A percentile compares a stretch with the other conserved stretches of the same genome.
These are phyloP conservation scores for Drechslera avenae DNA, from an alignment of 2,329 filamentous ascomycete genomes.

Conservation along the genomic window DNA sequence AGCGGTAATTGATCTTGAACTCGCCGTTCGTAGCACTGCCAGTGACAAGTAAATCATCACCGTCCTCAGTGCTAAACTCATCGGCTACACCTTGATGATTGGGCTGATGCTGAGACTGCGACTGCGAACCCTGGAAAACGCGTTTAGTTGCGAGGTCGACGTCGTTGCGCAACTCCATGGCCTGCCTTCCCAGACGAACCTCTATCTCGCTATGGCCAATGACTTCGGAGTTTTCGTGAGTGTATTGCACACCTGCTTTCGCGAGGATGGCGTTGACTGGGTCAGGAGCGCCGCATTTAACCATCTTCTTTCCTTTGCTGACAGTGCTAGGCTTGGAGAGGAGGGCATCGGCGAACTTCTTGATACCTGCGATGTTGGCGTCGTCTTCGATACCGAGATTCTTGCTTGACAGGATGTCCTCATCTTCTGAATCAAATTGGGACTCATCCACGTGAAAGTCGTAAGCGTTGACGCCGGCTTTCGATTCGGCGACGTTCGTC, in stretches of 20 bases:
- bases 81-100: constrained; percentile 26
- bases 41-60: constrained; percentile 20
- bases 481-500: constrained; percentile 93
- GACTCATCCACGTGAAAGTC: constrained; percentile 64
- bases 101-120: constrained; percentile 20
- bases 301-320: constrained; percentile 44
- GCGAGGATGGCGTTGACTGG: constrained; percentile 88
- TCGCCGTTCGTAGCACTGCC: constrained; percentile 32
- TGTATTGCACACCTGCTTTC: constrained; percentile 88
- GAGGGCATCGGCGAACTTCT: constrained; percentile 50
- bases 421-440: constrained; percentile 36
- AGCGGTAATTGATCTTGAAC: constrained; percentile 61
- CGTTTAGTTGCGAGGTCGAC: constrained; percentile 58
- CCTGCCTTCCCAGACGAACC: constrained; percentile 77
- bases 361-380: constrained; percentile 63
- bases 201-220: constrained; percentile 93
- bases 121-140: constrained; percentile 62
- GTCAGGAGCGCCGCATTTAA: constrained; percentile 62
- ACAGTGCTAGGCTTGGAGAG: constrained; percentile 18
- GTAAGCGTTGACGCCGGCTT: constrained; percentile 79
- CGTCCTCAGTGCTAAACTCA: constrained; percentile 16
- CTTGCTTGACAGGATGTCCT: constrained; percentile 36
- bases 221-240: constrained; percentile 94
- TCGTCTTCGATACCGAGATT: constrained; percentile 37
- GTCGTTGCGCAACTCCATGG: constrained; percentile 65